phyloP scores from a whole-genome alignment of 805 yeast species.

The Phaffomyces thermotolerans region DNA sequence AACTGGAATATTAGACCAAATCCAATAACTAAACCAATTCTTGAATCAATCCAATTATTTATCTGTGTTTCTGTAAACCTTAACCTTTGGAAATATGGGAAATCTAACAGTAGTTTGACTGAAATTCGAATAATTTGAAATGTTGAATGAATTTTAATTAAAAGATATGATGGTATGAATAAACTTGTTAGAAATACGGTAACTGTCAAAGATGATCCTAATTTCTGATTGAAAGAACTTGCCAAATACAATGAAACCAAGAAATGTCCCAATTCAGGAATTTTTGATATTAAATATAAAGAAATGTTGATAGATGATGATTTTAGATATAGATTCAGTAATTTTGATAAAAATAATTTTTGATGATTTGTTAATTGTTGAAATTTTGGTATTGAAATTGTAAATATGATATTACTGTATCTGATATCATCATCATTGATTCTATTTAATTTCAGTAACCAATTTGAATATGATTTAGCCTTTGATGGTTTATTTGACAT shows the following conservation, averaged over 20 bases:
- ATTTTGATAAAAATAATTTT: neutral
- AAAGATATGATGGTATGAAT: conserved; percentile 1
- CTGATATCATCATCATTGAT: neutral
- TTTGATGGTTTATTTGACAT: neutral
- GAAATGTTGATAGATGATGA: neutral
- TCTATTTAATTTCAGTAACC: neutral
- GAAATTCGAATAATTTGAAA: conserved; percentile 8
- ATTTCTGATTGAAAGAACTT: conserved; percentile 4
- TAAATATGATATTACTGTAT: neutral
- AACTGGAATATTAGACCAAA: conserved; percentile 12
- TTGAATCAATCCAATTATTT: conserved; percentile 16
- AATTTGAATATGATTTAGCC: conserved; percentile 1
- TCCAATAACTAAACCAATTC: conserved; percentile 14
- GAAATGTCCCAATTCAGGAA: neutral
- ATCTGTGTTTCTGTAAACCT: conserved; percentile 9
- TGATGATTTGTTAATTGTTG: conserved; percentile 2
- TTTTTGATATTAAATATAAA: neutral
- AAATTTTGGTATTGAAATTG: neutral
- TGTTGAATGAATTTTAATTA: conserved; percentile 4
- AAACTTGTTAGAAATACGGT: conserved; percentile 8
- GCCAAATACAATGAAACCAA: conserved; percentile 4
- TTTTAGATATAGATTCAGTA: neutral
- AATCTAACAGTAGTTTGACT: conserved; percentile 6
- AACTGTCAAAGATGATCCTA: conserved; percentile 10
- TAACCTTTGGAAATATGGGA: conserved; percentile 15